Percentiles rank a stretch among this genome's conserved stretches.
Conservation (phyloP, 1,284 basidiomycete genomes). For the Malassezia psittaci region DNA sequence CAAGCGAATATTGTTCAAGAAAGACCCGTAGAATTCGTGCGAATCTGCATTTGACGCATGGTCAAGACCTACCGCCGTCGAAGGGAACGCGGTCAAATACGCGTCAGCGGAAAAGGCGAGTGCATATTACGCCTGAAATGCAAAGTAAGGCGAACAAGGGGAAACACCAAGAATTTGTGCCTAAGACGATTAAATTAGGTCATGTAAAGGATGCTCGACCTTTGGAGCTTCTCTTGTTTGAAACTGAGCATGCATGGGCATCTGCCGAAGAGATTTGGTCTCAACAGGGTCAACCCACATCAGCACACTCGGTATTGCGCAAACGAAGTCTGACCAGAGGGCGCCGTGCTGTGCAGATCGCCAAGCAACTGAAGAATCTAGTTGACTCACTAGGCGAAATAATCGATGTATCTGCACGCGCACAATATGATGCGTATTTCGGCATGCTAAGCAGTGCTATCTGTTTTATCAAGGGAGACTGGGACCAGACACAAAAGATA, state of each 20-base stretch:
- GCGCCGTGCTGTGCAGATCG: constrained; percentile 72
- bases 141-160: constrained; percentile 51
- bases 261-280: constrained; percentile 69
- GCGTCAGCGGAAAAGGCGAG: constrained; percentile 20
- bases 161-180: constrained; percentile 71
- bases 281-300: constrained; percentile 54
- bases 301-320: constrained; percentile 52
- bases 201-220: constrained; percentile 29
- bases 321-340: constrained; percentile 70
- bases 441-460: constrained; percentile 55
- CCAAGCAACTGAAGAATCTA: constrained; percentile 65
- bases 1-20: constrained; percentile 76
- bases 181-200: constrained; percentile 27
- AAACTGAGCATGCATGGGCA: constrained; percentile 83
- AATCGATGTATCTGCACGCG: constrained; percentile 26
- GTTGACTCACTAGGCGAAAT: constrained; percentile 55
- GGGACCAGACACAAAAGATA: constrained; percentile 64
- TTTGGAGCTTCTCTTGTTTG: constrained; percentile 71
- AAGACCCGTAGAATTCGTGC: constrained; percentile 77
- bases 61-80: background rate
- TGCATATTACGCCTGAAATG: constrained; percentile 21
- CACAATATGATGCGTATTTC: constrained; percentile 54
- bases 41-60: constrained; percentile 67
- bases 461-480: constrained; percentile 54
- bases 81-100: constrained; percentile 13